Percentiles rank a stretch among this genome's conserved stretches.
Evolutionary conservation across 2,329 filamentous ascomycete species (phyloP).

Genomic region (Dactylellina sp.): DNA sequence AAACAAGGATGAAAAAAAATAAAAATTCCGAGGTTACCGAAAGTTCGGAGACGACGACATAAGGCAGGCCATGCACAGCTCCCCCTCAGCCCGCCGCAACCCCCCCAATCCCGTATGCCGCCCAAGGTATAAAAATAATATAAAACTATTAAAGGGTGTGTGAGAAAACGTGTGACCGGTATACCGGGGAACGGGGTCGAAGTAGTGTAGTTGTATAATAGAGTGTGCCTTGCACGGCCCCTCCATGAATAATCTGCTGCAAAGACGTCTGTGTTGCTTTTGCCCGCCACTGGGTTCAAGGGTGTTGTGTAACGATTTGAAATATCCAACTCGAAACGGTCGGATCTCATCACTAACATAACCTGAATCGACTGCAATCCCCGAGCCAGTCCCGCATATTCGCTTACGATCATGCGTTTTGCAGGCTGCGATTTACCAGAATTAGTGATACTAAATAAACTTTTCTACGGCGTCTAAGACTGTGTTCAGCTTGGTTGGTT

Average conservation of each 20-base stretch:
- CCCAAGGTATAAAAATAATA: constrained; percentile 36
- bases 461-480: neutral
- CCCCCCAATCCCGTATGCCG: constrained; percentile 21
- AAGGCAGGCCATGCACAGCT: constrained; percentile 35
- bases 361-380: constrained; percentile 13
- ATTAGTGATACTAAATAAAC: constrained; percentile 44
- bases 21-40: constrained; percentile 54
- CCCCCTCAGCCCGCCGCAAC: constrained; percentile 28
- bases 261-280: constrained; percentile 27
- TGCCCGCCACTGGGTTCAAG: constrained; percentile 39
- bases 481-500: constrained; percentile 17
- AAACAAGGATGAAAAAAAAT: constrained; percentile 13
- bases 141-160: constrained; percentile 11
- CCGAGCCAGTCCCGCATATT: constrained; percentile 37
- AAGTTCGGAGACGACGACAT: constrained; percentile 51
- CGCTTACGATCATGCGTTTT: constrained; percentile 48
- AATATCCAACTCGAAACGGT: constrained; percentile 34
- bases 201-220: constrained; percentile 11
- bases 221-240: constrained; percentile 54
- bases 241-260: constrained; percentile 19
- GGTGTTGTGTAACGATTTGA: constrained; percentile 55
- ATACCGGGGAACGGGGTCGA: constrained; percentile 17
- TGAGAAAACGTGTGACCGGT: constrained; percentile 21
- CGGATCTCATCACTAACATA: neutral
- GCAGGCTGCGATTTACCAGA: constrained; percentile 31